Conservation (phyloP, 257 asterid genomes). For the Eucommia ulmoides region DNA sequence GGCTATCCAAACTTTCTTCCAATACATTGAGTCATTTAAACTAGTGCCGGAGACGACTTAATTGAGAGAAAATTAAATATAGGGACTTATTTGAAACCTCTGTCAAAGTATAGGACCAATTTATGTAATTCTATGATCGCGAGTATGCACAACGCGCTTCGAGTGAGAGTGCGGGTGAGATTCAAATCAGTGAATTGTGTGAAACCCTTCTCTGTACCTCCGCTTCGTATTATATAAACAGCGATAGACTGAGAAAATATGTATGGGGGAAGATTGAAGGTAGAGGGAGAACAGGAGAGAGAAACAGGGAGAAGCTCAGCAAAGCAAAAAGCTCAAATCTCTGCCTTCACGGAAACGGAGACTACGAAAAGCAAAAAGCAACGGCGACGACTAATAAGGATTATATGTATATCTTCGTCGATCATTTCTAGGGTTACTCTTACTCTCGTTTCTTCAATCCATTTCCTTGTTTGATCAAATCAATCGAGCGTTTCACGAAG, state of each 20-base stretch:
- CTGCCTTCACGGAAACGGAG: not conserved
- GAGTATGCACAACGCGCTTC: too few relatives aligned
- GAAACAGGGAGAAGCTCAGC: not conserved
- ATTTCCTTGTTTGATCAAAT: conserved; percentile 29
- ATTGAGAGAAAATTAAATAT: too few relatives aligned
- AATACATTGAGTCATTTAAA: too few relatives aligned
- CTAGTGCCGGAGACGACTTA: too few relatives aligned
- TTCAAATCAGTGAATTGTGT: not conserved
- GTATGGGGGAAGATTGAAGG: not conserved
- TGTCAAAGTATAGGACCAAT: not conserved
- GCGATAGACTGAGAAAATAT: not conserved
- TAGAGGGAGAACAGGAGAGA: not conserved
- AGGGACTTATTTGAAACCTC: not conserved
- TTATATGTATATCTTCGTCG: conserved; percentile 4
- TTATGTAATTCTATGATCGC: too few relatives aligned
- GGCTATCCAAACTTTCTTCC: too few relatives aligned
- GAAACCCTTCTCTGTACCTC: not conserved
- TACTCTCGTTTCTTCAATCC: conserved; percentile 14
- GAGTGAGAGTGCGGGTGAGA: too few relatives aligned
- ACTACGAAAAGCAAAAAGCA: not conserved
- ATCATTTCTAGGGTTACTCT: conserved; percentile 23
- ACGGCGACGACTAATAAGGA: not conserved
- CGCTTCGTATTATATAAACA: not conserved
- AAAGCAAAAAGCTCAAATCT: not conserved
- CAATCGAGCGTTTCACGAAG: conserved; percentile 15